phyloP scores from a whole-genome alignment of 2,329 filamentous ascomycete genomes.

The Ambrosiella beaveri region DNA sequence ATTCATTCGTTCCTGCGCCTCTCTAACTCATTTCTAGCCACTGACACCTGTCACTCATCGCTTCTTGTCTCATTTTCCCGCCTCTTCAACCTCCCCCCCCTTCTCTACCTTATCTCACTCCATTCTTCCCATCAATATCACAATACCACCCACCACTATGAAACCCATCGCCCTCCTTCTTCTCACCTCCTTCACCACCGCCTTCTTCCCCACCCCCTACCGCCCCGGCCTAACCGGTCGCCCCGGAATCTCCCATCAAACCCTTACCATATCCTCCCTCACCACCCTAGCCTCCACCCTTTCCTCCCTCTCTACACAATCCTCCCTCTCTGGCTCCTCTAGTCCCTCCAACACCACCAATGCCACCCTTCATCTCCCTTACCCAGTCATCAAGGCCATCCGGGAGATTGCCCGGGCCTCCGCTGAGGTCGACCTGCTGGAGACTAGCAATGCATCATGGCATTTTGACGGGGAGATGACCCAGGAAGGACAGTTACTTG shows the following conservation, averaged over 20 bases:
- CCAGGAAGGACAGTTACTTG: slow-evolving; percentile 6
- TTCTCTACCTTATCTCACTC: not conserved
- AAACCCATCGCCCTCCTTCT: slow-evolving; percentile 1
- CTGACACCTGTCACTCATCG: not conserved
- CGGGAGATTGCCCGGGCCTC: slow-evolving; percentile 9
- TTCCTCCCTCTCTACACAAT: slow-evolving; percentile 1
- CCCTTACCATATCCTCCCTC: slow-evolving; percentile 10
- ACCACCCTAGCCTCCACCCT: not conserved
- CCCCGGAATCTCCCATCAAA: slow-evolving; percentile 13
- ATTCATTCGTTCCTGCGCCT: not conserved
- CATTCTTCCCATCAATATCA: not conserved
- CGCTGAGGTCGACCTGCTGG: slow-evolving; percentile 9
- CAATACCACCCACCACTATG: not conserved
- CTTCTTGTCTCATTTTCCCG: not conserved
- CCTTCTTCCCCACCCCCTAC: slow-evolving; percentile 14
- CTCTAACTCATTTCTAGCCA: not conserved
- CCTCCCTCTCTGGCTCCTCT: not conserved
- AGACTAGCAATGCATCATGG: slow-evolving; percentile 6
- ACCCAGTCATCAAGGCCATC: slow-evolving; percentile 9
- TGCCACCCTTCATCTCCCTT: slow-evolving; percentile 5
- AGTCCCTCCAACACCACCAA: not conserved
- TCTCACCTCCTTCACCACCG: not conserved
- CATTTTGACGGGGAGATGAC: slow-evolving; percentile 13
- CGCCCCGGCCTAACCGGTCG: slow-evolving; percentile 11
- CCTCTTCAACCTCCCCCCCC: not conserved